Base-by-base conservation (phyloP, 306 rosid genomes). In the cucumber (Cucumis sativus) region DNA sequence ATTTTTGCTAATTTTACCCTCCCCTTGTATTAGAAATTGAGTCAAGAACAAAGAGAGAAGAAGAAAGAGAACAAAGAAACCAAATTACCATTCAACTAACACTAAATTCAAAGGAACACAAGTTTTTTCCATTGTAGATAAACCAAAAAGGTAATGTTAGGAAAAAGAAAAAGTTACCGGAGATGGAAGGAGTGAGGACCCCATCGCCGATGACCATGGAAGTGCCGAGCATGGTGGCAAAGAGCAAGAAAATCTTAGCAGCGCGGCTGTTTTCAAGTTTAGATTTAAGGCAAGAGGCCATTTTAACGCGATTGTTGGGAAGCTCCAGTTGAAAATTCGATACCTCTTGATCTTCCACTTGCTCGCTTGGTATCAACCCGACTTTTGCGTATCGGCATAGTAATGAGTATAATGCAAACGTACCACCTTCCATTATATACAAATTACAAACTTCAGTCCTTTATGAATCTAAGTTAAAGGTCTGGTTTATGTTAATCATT, bases 161-260 rank as follows among this genome's bases (percentile, higher is more conserved):
- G 20, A 52, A 52, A 52, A 17, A 5, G 7, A 2, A 52, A 6
- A 0, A 15, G 20, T 52, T 52, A 52, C 57, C 80, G 10, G 80
- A 78, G 17, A 79, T 79, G 78, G 70, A 70, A 66, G 80, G 80
- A 57, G 87, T 84, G 47, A 84, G 84, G 57, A 82, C 68, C 13
- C 88, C 85, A 66, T 85, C 85, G 12, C 85, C 88, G 39, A 82
- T 85, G 5, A 85, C 85, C 88, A 82, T 85, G 69, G 88, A 85
- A 52, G 85, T 82, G 51, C 88, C 84, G n/a, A 75, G 81, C 78
- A 82, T 85, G 61, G 88, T 77, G 61, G 79, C 25, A 2, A 77
- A 7, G 63, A 85, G 79, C 10, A 85, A 67, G 6, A 74, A 8
- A 21, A 64, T 9, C 39, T 77, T 51, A 33, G 81, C 82, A 47